These are phyloP conservation scores for Fusarium citri DNA, from an alignment of 2,329 filamentous ascomycete species.

Conservation along the genomic window DNA sequence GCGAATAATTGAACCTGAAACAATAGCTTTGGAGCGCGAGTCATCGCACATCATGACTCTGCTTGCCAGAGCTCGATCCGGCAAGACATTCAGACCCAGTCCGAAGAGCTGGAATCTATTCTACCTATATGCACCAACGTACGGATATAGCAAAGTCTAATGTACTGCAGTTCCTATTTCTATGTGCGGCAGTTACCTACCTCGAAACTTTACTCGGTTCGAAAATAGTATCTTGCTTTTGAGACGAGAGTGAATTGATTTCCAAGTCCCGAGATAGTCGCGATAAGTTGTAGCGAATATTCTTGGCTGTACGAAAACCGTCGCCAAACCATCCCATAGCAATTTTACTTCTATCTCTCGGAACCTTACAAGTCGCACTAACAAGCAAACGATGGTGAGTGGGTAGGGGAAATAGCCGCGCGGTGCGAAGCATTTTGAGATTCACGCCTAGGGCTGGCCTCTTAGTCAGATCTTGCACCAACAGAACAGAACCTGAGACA, in stretches of 20 bases:
- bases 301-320: neutral
- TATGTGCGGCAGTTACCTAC: neutral
- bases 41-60: slow-evolving; percentile 3
- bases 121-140: slow-evolving; percentile 5
- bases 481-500: slow-evolving; percentile 23
- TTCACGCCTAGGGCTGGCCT: slow-evolving; percentile 11
- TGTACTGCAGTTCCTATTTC: neutral
- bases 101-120: neutral
- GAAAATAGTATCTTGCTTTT: neutral
- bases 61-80: slow-evolving; percentile 13
- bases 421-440: slow-evolving; percentile 33
- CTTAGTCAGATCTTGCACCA: slow-evolving; percentile 2
- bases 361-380: slow-evolving; percentile 15
- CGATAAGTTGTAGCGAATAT: neutral
- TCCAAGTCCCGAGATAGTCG: neutral
- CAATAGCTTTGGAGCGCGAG: neutral
- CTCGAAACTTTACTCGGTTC: neutral
- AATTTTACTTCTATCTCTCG: slow-evolving; percentile 26
- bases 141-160: slow-evolving; percentile 6
- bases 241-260: neutral
- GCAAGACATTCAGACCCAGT: slow-evolving; percentile 9
- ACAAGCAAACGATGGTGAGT: slow-evolving; percentile 19
- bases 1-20: slow-evolving; percentile 16
- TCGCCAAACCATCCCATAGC: neutral
- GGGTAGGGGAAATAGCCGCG: slow-evolving; percentile 26